Conservation (phyloP, 1,139 yeast species). For the Candida albicans region DNA sequence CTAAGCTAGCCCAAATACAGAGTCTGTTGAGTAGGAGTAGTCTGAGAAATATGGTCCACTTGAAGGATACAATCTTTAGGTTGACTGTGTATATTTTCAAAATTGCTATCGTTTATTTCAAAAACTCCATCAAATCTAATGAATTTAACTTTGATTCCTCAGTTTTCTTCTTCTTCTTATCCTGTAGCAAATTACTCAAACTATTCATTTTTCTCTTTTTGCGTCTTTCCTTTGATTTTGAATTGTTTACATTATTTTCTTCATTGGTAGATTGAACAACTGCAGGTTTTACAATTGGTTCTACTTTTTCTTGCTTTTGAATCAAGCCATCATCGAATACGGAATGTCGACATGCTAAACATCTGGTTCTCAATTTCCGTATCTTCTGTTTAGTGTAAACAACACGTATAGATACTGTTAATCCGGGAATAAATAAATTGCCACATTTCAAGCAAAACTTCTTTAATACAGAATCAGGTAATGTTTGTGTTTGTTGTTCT, state of each 20-base stretch:
- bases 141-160: conserved; percentile 26
- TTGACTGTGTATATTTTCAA: neutral
- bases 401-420: conserved; percentile 30
- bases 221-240: conserved; percentile 24
- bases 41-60: too few relatives aligned
- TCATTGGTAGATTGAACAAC: conserved; percentile 11
- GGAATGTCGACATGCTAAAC: conserved; percentile 8
- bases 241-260: conserved; percentile 2
- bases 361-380: conserved; percentile 8
- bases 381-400: conserved; percentile 14
- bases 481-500: conserved; percentile 24
- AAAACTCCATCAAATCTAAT: conserved; percentile 51
- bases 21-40: too few relatives aligned
- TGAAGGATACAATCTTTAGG: too few relatives aligned
- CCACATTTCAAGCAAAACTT: conserved; percentile 52
- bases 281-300: conserved; percentile 3
- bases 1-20: neutral
- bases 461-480: conserved; percentile 25
- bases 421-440: conserved; percentile 44
- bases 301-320: conserved; percentile 3
- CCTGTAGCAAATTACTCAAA: conserved; percentile 38
- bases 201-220: conserved; percentile 33
- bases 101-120: conserved; percentile 19
- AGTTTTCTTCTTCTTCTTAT: conserved; percentile 42
- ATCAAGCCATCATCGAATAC: conserved; percentile 10